These are phyloP conservation scores for Cryptococcus hybrid DNA, from an alignment of 1,284 basidiomycete species.

Conservation along the genomic window DNA sequence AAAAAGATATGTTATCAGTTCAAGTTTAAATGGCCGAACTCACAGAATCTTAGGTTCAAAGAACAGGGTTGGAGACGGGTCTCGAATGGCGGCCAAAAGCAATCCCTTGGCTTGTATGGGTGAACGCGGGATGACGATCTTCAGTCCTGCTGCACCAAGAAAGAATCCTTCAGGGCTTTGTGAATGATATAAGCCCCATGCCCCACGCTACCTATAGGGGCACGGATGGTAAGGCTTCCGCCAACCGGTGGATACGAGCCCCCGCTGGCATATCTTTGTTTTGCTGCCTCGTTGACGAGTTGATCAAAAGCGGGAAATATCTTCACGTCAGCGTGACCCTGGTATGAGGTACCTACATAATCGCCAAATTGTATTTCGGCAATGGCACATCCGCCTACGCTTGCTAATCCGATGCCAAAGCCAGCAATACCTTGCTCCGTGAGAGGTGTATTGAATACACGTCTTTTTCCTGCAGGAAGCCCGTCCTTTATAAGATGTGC, in stretches of 20 bases:
- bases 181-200: conserved; percentile 93
- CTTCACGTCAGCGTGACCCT: conserved; percentile 40
- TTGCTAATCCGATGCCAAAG: conserved; percentile 86
- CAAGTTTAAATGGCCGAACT: conserved; percentile 1
- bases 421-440: conserved; percentile 95
- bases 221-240: conserved; percentile 81
- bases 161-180: conserved; percentile 95
- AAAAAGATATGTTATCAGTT: background rate
- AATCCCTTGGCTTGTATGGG: conserved; percentile 94
- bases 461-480: conserved; percentile 64
- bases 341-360: conserved; percentile 28
- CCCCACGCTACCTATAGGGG: conserved; percentile 85
- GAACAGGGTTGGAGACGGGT: conserved; percentile 90
- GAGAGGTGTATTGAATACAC: conserved; percentile 93
- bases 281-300: conserved; percentile 95
- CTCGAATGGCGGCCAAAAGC: conserved; percentile 77
- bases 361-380: conserved; percentile 76
- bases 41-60: conserved; percentile 77
- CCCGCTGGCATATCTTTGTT: conserved; percentile 85
- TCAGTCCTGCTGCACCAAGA: conserved; percentile 83
- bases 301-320: conserved; percentile 92
- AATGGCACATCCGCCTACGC: conserved; percentile 91
- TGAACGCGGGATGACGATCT: conserved; percentile 89
- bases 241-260: conserved; percentile 64
- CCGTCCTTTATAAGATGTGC: background rate